phyloP scores from a whole-genome alignment of 495 filamentous ascomycete genomes.

The Penicillium turbatum region DNA sequence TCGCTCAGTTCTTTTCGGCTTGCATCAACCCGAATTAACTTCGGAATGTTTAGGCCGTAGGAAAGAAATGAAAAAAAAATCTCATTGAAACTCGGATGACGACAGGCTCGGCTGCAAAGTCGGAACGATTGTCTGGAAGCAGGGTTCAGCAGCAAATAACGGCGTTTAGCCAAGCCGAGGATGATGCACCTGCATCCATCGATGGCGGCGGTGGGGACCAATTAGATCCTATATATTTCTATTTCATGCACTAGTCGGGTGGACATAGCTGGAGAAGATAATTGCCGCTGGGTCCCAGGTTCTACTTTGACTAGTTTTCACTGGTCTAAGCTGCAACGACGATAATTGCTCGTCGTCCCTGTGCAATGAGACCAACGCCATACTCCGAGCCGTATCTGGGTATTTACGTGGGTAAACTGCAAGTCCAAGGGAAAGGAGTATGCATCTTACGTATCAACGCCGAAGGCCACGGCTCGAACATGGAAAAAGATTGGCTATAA shows the following conservation, averaged over 20 bases:
- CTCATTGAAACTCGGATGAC: conserved; percentile 18
- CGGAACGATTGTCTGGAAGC: conserved; percentile 14
- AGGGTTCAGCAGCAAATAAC: conserved; percentile 24
- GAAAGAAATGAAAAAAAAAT: neutral
- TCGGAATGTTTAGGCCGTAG: conserved; percentile 6
- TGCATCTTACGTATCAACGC: conserved; percentile 9
- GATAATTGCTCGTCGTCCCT: conserved; percentile 3
- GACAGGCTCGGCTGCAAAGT: conserved; percentile 22
- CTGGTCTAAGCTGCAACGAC: neutral
- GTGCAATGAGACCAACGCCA: conserved; percentile 15
- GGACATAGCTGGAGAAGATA: conserved; percentile 30
- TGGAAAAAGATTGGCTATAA: neutral
- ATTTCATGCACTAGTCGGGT: conserved; percentile 22
- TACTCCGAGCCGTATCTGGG: conserved; percentile 8
- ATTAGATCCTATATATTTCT: conserved; percentile 24
- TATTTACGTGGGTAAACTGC: neutral
- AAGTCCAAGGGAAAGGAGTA: neutral
- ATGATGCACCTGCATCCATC: conserved; percentile 25
- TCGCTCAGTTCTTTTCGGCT: conserved; percentile 7
- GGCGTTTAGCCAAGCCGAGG: conserved; percentile 33
- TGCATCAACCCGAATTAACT: conserved; percentile 14
- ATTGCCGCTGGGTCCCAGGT: conserved; percentile 32
- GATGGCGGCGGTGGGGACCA: conserved; percentile 28
- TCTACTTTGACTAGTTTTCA: conserved; percentile 14
- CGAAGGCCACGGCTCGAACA: neutral